Evolutionary conservation across 805 yeast species (phyloP).

Genomic region (Groenewaldozyma tartarivorans): DNA sequence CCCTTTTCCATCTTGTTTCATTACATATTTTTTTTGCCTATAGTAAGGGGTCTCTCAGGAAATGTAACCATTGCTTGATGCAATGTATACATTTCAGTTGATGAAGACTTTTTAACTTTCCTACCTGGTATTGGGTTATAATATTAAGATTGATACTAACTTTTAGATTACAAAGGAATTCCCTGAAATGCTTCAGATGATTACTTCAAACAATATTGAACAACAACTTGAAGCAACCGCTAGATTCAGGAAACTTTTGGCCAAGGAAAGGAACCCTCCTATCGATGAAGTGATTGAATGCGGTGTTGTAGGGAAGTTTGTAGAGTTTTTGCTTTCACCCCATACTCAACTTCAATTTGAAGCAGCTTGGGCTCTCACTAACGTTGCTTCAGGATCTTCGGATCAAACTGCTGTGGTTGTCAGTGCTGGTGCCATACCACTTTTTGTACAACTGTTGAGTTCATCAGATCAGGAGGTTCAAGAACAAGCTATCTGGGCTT

Average conservation of each 20-base stretch:
- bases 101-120: too few species aligned
- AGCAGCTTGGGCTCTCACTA: slow-evolving; percentile 99
- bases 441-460: slow-evolving; percentile 70
- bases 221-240: slow-evolving; percentile 81
- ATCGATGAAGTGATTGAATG: slow-evolving; percentile 85
- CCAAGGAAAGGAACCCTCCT: slow-evolving; percentile 94
- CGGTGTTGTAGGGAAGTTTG: slow-evolving; percentile 89
- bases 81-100: too few species aligned
- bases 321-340: slow-evolving; percentile 65
- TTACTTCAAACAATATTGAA: slow-evolving; percentile 66
- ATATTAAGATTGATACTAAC: too few species aligned
- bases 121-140: too few species aligned
- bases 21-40: too few species aligned
- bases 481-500: slow-evolving; percentile 99
- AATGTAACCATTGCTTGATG: too few species aligned
- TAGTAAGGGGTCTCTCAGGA: too few species aligned
- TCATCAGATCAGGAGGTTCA: slow-evolving; percentile 83
- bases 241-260: slow-evolving; percentile 84
- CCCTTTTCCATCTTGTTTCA: too few species aligned
- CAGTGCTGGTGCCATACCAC: slow-evolving; percentile 88
- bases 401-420: slow-evolving; percentile 86
- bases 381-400: slow-evolving; percentile 90
- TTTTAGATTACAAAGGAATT: slow-evolving; percentile 40
- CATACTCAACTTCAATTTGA: slow-evolving; percentile 88
- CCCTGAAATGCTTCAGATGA: slow-evolving; percentile 76